Evolutionary conservation across 805 yeast genomes (phyloP).

Genomic region (Wickerhamiella occidentalis): DNA sequence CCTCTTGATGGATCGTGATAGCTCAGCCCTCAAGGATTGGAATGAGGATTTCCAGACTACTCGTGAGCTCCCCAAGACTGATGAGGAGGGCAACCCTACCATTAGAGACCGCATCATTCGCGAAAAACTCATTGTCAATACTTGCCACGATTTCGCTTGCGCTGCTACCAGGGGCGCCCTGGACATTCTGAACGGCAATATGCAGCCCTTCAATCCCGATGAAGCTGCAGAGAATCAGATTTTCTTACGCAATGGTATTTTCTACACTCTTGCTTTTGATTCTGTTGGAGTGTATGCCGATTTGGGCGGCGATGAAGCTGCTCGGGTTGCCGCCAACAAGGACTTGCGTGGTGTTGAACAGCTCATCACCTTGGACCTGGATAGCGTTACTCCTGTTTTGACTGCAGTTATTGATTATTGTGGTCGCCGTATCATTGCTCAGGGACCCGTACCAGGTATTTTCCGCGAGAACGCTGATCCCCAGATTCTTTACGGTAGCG

Average conservation of each 20-base stretch:
- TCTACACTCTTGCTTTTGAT: conserved; percentile 70
- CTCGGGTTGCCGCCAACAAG: conserved; percentile 64
- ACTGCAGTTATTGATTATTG: conserved; percentile 83
- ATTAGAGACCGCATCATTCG: conserved; percentile 58
- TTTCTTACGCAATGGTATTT: conserved; percentile 69
- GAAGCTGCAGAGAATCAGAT: conserved; percentile 53
- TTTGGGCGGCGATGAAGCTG: conserved; percentile 76
- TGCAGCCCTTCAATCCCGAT: conserved; percentile 68
- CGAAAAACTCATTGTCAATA: conserved; percentile 62
- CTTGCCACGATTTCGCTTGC: conserved; percentile 61
- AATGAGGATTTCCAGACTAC: conserved; percentile 82
- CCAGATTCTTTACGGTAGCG: conserved; percentile 62
- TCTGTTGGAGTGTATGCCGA: conserved; percentile 51
- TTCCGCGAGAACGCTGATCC: conserved; percentile 37
- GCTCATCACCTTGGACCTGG: conserved; percentile 52
- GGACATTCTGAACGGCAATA: conserved; percentile 58
- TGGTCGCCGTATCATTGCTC: conserved; percentile 81
- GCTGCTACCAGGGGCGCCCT: conserved; percentile 72
- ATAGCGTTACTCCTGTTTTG: conserved; percentile 55
- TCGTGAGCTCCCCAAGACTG: conserved; percentile 48
- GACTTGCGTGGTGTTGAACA: conserved; percentile 64
- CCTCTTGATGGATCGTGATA: conserved; percentile 35
- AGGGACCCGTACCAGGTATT: conserved; percentile 92
- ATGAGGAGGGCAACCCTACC: conserved; percentile 28
- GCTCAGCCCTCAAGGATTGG: conserved; percentile 50